Percentiles rank a stretch among this genome's conserved stretches.
These are phyloP conservation scores for Choanephora cucurbitarum DNA, from an alignment of 371 early-diverging fungal genomes.

Conservation along the genomic window DNA sequence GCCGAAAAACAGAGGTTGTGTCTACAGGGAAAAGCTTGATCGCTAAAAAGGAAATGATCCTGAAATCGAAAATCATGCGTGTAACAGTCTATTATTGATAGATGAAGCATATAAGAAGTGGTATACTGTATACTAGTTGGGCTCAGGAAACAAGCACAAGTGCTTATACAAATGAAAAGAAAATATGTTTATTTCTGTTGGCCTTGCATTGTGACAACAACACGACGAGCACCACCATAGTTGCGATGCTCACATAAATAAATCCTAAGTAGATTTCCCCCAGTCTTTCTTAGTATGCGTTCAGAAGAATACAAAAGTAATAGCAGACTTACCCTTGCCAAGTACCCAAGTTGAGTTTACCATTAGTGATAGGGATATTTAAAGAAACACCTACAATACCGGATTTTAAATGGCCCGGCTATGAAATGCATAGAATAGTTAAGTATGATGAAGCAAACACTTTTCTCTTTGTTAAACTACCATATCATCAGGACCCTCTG, in stretches of 20 bases:
- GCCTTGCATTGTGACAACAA: conserved; percentile 80
- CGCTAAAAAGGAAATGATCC: no score
- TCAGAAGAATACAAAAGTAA: not conserved
- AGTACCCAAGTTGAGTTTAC: conserved; percentile 79
- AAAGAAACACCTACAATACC: conserved; percentile 84
- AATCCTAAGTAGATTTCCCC: conserved; percentile 46
- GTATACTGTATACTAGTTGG: no score
- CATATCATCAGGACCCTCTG: conserved; percentile 66
- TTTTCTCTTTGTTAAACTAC: conserved; percentile 21
- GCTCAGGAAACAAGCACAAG: no score
- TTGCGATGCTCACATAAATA: conserved; percentile 80
- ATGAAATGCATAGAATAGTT: conserved; percentile 15
- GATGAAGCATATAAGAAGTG: no score
- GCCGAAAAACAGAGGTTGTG: no score
- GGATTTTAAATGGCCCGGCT: conserved; percentile 89
- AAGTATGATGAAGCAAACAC: conserved; percentile 17
- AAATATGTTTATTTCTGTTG: conserved; percentile 33
- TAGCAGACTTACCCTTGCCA: conserved; percentile 85
- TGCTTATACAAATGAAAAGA: no score
- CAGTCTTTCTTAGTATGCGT: conserved; percentile 5
- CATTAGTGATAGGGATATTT: conserved; percentile 85
- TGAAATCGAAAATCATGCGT: no score
- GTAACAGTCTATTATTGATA: no score
- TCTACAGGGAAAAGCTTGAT: no score
- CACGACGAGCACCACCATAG: conserved; percentile 58